Evolutionary conservation across 2,329 filamentous ascomycete species (phyloP).

Genomic region (Arachnopeziza araneosa): DNA sequence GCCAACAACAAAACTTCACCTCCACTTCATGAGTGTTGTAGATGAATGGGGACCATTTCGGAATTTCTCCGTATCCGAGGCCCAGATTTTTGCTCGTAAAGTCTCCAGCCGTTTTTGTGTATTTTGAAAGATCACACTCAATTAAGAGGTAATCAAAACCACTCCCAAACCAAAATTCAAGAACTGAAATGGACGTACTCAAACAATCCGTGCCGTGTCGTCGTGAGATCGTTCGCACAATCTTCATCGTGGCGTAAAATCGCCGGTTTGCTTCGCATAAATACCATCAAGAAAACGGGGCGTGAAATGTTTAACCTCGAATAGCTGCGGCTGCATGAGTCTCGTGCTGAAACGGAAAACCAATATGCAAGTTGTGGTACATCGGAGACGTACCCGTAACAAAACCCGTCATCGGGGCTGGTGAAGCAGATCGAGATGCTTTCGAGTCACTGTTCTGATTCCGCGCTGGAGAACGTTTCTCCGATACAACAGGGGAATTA

Average conservation of each 20-base stretch:
- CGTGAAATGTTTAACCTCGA: slow-evolving; percentile 24
- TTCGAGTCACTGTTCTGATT: slow-evolving; percentile 28
- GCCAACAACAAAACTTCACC: slow-evolving; percentile 14
- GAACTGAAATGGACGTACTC: background rate
- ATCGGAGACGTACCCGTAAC: slow-evolving; percentile 40
- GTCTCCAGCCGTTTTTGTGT: background rate
- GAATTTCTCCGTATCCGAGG: background rate
- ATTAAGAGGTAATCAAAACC: slow-evolving; percentile 25
- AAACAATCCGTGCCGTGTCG: slow-evolving; percentile 5
- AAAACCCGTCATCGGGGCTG: slow-evolving; percentile 42
- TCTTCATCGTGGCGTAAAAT: background rate
- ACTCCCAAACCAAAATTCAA: slow-evolving; percentile 1
- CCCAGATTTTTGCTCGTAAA: background rate
- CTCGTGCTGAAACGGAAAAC: slow-evolving; percentile 29
- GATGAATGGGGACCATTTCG: background rate
- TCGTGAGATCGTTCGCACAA: slow-evolving; percentile 10
- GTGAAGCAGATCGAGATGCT: slow-evolving; percentile 37
- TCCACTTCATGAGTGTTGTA: slow-evolving; percentile 7
- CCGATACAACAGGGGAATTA: slow-evolving; percentile 26
- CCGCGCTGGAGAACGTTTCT: slow-evolving; percentile 20
- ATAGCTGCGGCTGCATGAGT: slow-evolving; percentile 33
- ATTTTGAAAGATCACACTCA: slow-evolving; percentile 22
- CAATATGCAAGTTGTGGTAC: slow-evolving; percentile 30
- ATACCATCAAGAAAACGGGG: background rate
- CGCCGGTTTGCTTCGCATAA: background rate